phyloP scores from a whole-genome alignment of 78 protist species.

The Dictyostelium firmibasis region DNA sequence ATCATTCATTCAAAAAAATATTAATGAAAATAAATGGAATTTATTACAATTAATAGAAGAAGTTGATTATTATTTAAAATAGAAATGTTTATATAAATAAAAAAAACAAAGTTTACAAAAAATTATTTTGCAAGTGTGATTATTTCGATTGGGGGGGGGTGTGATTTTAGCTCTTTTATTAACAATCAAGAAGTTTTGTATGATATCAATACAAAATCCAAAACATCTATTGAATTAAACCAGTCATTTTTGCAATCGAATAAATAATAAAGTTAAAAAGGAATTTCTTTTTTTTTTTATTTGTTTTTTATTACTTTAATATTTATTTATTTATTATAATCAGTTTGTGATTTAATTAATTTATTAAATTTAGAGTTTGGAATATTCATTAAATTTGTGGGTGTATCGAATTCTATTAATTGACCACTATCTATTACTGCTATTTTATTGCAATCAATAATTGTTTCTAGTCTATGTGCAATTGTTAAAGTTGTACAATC shows the following conservation, averaged over 20 bases:
- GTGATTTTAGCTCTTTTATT: too few relatives aligned
- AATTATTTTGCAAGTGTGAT: too few relatives aligned
- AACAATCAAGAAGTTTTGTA: too few relatives aligned
- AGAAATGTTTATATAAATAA: neutral
- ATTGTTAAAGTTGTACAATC: slow-evolving; percentile 91
- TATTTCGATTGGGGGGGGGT: too few relatives aligned
- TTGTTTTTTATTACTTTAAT: neutral
- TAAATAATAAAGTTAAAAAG: too few relatives aligned
- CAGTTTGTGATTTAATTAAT: slow-evolving; percentile 6
- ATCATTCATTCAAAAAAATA: neutral
- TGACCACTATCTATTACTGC: slow-evolving; percentile 59
- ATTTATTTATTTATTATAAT: neutral
- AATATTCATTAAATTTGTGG: slow-evolving; percentile 17
- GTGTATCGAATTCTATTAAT: slow-evolving; percentile 77
- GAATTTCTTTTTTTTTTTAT: too few relatives aligned
- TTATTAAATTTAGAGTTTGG: neutral
- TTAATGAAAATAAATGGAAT: slow-evolving; percentile 1
- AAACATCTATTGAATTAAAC: too few relatives aligned
- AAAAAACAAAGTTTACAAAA: too few relatives aligned
- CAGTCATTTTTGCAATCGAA: too few relatives aligned
- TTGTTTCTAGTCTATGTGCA: slow-evolving; percentile 95
- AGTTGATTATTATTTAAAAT: neutral
- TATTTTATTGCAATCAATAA: slow-evolving; percentile 89
- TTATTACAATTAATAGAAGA: slow-evolving; percentile 16
- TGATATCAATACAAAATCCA: too few relatives aligned